phyloP scores from a whole-genome alignment of 257 asterid genomes.

The Phtheirospermum japonicum region DNA sequence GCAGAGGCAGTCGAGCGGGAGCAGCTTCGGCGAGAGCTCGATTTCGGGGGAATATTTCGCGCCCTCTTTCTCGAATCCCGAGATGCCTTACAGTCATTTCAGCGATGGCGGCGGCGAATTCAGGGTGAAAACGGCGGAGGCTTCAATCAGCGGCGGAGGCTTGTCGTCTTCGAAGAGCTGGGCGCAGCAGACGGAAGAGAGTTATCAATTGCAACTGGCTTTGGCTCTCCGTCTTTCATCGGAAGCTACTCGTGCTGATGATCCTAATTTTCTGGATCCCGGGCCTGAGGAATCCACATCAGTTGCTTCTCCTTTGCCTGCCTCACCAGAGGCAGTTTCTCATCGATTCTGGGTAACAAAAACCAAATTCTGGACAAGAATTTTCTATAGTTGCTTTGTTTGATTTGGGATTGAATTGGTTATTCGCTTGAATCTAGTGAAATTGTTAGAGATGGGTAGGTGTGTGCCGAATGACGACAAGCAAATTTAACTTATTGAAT shows the following conservation, averaged over 20 bases:
- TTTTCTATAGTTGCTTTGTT: constrained; percentile 5
- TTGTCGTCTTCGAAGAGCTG: constrained; percentile 76
- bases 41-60: constrained; percentile 69
- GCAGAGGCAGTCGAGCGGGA: constrained; percentile 91
- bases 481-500: constrained; percentile 7
- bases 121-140: constrained; percentile 46
- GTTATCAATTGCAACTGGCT: constrained; percentile 90
- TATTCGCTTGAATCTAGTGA: not conserved
- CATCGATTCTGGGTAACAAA: constrained; percentile 87
- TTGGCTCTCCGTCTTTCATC: constrained; percentile 86
- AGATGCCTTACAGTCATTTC: constrained; percentile 31
- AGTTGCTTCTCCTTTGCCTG: constrained; percentile 37
- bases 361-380: not conserved
- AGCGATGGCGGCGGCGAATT: constrained; percentile 51
- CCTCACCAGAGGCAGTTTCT: constrained; percentile 62
- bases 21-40: constrained; percentile 89
- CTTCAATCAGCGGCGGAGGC: constrained; percentile 41
- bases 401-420: not conserved
- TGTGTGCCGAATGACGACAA: not conserved
- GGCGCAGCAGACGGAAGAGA: constrained; percentile 99
- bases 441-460: not conserved
- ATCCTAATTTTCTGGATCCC: constrained; percentile 80
- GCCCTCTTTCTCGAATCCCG: constrained; percentile 61
- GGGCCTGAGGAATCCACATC: constrained; percentile 51
- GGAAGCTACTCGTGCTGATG: constrained; percentile 79